phyloP scores from a whole-genome alignment of 202 grass and related monocot species.

The Carex arenaria region DNA sequence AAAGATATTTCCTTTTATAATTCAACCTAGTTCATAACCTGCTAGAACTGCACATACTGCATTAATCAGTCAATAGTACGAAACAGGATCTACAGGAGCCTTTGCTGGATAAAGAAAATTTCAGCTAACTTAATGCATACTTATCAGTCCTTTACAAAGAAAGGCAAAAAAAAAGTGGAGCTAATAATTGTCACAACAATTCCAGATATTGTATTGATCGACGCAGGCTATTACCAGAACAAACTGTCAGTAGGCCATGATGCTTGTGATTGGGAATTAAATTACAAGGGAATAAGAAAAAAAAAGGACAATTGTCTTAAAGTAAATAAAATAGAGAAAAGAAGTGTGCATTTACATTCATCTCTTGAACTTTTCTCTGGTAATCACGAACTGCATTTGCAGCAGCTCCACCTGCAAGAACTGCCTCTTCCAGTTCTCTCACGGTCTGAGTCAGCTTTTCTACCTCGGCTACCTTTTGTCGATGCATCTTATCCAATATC shows the following conservation, averaged over 20 bases:
- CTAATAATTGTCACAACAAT: neutral
- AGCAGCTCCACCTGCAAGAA: slow-evolving; percentile 91
- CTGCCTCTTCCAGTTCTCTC: slow-evolving; percentile 85
- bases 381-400: slow-evolving; percentile 98
- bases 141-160: neutral
- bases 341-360: slow-evolving; percentile 61
- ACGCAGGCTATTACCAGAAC: slow-evolving; percentile 2
- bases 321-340: slow-evolving; percentile 11
- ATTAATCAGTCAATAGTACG: neutral
- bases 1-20: neutral
- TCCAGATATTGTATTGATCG: neutral
- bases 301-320: neutral
- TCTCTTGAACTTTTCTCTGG: slow-evolving; percentile 93
- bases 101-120: neutral
- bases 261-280: neutral
- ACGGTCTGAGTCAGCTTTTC: slow-evolving; percentile 97
- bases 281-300: neutral
- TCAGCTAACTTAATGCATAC: neutral
- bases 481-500: slow-evolving; percentile 93
- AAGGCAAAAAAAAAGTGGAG: neutral
- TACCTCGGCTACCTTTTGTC: slow-evolving; percentile 89
- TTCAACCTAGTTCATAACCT: neutral
- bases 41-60: neutral
- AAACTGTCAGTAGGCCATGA: neutral
- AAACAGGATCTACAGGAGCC: neutral